Percentiles rank a stretch among this genome's conserved stretches.
phyloP scores from a whole-genome alignment of 129 eudicot genomes.

The Chrysanthemum seticuspe region DNA sequence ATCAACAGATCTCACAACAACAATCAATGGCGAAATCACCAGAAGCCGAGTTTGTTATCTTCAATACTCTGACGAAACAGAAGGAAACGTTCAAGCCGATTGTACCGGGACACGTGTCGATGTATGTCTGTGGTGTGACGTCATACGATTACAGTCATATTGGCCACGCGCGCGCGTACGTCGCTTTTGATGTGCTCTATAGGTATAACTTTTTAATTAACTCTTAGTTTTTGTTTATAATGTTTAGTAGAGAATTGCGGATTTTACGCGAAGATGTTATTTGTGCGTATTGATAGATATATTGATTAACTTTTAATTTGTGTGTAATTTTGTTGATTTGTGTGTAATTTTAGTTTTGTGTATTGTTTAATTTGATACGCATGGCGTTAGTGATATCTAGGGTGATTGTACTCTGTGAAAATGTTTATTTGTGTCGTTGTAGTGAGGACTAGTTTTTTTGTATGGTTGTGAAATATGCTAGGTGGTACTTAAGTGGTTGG shows the following conservation, averaged over 20 bases:
- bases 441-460: no score
- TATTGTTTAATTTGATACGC: no score
- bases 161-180: constrained; percentile 73
- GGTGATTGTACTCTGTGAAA: no score
- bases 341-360: no score
- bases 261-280: background rate
- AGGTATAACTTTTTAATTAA: constrained; percentile 29
- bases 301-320: no score
- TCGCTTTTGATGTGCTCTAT: constrained; percentile 63
- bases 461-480: no score
- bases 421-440: no score
- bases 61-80: constrained; percentile 48
- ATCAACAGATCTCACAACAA: background rate
- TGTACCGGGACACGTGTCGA: constrained; percentile 50
- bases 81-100: constrained; percentile 53
- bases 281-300: background rate
- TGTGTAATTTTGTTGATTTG: no score
- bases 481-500: no score
- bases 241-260: background rate
- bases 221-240: no score
- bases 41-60: constrained; percentile 32
- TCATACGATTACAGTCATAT: constrained; percentile 63
- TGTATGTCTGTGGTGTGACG: constrained; percentile 67
- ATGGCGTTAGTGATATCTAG: no score
- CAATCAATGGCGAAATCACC: constrained; percentile 26